Percentiles rank a stretch among this genome's conserved stretches.
Evolutionary conservation across 1,139 yeast species (phyloP).

Genomic region (Suhomyces anneliseae): DNA sequence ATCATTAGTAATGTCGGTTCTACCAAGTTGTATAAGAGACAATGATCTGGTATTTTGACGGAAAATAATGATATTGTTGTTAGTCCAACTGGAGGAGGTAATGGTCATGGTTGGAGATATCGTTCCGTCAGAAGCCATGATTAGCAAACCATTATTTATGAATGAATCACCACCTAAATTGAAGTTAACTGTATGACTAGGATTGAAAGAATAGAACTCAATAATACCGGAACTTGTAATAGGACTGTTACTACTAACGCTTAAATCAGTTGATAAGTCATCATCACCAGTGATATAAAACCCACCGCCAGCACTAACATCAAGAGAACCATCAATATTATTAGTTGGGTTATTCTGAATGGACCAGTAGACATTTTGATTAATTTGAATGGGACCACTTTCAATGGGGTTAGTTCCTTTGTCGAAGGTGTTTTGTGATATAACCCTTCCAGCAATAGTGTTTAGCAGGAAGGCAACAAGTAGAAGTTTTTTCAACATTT

Average conservation of each 20-base stretch:
- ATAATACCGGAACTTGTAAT: constrained; percentile 14
- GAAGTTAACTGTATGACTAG: constrained; percentile 11
- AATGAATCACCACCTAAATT: constrained; percentile 12
- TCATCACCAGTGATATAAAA: constrained; percentile 13
- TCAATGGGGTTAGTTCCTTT: constrained; percentile 20
- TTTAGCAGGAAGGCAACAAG: too few relatives aligned
- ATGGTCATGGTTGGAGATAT: constrained; percentile 12
- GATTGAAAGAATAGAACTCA: constrained; percentile 12
- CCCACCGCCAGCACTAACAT: constrained; percentile 12
- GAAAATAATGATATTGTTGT: constrained; percentile 15
- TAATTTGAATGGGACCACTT: constrained; percentile 19
- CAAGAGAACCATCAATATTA: constrained; percentile 12
- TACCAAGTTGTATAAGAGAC: constrained; percentile 11
- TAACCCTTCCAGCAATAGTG: constrained; percentile 21
- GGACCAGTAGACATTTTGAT: constrained; percentile 20
- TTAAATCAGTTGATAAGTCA: constrained; percentile 9
- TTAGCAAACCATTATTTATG: constrained; percentile 14
- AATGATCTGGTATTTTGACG: constrained; percentile 11
- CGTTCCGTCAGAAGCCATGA: constrained; percentile 12
- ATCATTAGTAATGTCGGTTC: constrained; percentile 10
- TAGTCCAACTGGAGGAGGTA: constrained; percentile 13
- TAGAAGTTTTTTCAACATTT: too few relatives aligned
- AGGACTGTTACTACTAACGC: constrained; percentile 10
- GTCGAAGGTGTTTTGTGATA: not conserved
- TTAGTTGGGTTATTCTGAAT: constrained; percentile 14